phyloP scores from a whole-genome alignment of 306 rosid genomes.

The Quercus alba region DNA sequence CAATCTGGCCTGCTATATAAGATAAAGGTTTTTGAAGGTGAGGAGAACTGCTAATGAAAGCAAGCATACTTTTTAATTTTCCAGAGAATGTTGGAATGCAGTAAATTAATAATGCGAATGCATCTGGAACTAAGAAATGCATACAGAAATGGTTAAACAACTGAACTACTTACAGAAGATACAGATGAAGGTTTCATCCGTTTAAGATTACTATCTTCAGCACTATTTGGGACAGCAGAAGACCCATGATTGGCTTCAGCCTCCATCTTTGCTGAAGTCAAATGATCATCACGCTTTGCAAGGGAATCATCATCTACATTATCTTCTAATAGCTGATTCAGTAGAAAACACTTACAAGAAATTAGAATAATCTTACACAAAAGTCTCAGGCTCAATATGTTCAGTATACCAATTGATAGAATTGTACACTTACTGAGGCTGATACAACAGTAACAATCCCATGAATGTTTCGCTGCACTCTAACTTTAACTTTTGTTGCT shows the following conservation, averaged over 20 bases:
- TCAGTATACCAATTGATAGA: neutral
- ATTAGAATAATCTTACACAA: neutral
- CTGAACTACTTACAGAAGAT: slow-evolving; percentile 26
- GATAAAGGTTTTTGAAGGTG: neutral
- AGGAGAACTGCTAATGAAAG: neutral
- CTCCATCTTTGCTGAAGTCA: slow-evolving; percentile 30
- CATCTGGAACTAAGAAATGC: neutral
- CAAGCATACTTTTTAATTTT: neutral
- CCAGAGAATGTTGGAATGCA: neutral
- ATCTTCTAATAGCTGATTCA: slow-evolving; percentile 38
- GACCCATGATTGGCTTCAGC: slow-evolving; percentile 12
- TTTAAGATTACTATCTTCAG: slow-evolving; percentile 9
- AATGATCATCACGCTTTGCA: slow-evolving; percentile 18
- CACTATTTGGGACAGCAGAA: slow-evolving; percentile 30
- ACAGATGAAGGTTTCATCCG: slow-evolving; percentile 26
- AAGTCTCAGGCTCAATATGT: neutral
- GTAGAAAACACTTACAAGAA: neutral
- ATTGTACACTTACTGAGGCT: slow-evolving; percentile 37
- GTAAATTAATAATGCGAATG: neutral
- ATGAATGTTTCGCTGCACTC: slow-evolving; percentile 42
- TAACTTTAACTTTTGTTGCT: slow-evolving; percentile 46
- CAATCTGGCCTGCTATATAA: neutral
- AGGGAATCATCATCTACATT: slow-evolving; percentile 12
- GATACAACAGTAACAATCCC: slow-evolving; percentile 50
- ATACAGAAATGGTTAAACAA: neutral